Percentiles rank a stretch among this genome's conserved stretches.
Conservation (phyloP, 2,329 filamentous ascomycete species). For the Penicillium crustosum region DNA sequence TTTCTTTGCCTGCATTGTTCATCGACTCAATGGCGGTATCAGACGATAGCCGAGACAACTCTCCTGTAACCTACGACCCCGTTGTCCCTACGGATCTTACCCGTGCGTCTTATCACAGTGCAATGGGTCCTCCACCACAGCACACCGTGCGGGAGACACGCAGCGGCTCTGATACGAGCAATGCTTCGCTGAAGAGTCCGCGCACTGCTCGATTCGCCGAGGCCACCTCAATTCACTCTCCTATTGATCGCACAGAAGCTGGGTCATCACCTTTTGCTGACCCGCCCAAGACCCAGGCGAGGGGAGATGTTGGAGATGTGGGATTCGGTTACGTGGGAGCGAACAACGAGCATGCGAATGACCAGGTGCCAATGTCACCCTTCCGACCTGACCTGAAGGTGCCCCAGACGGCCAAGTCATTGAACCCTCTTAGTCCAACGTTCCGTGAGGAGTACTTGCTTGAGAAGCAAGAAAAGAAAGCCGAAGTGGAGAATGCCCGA, state of each 20-base stretch:
- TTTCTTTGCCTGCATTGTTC: constrained; percentile 5
- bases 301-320: constrained; percentile 69
- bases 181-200: constrained; percentile 50
- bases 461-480: constrained; percentile 77
- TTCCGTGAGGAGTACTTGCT: constrained; percentile 84
- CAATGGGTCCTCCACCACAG: constrained; percentile 31
- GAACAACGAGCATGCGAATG: constrained; percentile 50
- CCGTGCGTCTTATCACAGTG: constrained; percentile 31
- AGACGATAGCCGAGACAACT: constrained; percentile 27
- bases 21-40: constrained; percentile 27
- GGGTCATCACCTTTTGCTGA: constrained; percentile 53
- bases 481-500: constrained; percentile 82
- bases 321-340: constrained; percentile 86
- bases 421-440: constrained; percentile 86
- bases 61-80: constrained; percentile 35
- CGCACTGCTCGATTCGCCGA: constrained; percentile 64
- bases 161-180: constrained; percentile 34
- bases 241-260: constrained; percentile 52
- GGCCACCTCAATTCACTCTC: constrained; percentile 64
- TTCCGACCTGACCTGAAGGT: constrained; percentile 89
- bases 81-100: constrained; percentile 43
- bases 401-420: constrained; percentile 72
- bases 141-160: constrained; percentile 29
- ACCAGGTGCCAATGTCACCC: constrained; percentile 68
- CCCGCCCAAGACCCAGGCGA: constrained; percentile 51